Evolutionary conservation across 2,329 filamentous ascomycete genomes (phyloP), one percentile per base, ranked within the genome.

Genomic region (Aspergillus amoenus): DNA sequence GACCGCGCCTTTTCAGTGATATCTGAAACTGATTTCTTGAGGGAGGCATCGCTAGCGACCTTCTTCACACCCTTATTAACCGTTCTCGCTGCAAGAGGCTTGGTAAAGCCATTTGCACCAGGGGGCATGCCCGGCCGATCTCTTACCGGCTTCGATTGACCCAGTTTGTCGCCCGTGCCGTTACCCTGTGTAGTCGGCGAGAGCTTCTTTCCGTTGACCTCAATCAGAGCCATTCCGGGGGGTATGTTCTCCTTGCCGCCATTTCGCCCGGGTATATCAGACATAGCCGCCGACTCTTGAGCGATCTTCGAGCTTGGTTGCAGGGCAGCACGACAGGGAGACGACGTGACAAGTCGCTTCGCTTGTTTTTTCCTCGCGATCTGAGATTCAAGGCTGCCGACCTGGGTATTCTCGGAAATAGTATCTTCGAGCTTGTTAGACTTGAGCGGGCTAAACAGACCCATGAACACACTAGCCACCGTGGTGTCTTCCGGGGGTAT

Each of bases 211-310:
- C 55, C 58, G 32, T 69, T 67, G 46, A 62, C 47, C 11, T 59
- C 54, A 37, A 54, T 39, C 13, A 64, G 21, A 12, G 66, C 30
- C 32, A 61, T 52, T 4, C 79, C 79, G 1, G 84, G 85, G 13
- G 84, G 84, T 5, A 86, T 66, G 60, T 88, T 88, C 68, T 88
- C 85, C 64, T 88, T 88, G 5, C 85, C 85, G 4, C 78, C 79
- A 34, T 82, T 82, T 48, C 78, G 77, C 22, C 83, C 84, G 57
- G 74, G 65, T n/a, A 81, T 66, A 63, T 85, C 81, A 43, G 73
- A 65, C 17, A 70, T 68, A 41, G 73, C 70, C 4, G 72, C 71
- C 7, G 69, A 65, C 46, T 76, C 76, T 61, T 82, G 81, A 6
- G 71, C 58, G 52, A 72, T 56, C 27, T 69, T 74, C 5, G 66